Evolutionary conservation across 2,329 filamentous ascomycete genomes (phyloP).

Genomic region (Apiospora koreana): DNA sequence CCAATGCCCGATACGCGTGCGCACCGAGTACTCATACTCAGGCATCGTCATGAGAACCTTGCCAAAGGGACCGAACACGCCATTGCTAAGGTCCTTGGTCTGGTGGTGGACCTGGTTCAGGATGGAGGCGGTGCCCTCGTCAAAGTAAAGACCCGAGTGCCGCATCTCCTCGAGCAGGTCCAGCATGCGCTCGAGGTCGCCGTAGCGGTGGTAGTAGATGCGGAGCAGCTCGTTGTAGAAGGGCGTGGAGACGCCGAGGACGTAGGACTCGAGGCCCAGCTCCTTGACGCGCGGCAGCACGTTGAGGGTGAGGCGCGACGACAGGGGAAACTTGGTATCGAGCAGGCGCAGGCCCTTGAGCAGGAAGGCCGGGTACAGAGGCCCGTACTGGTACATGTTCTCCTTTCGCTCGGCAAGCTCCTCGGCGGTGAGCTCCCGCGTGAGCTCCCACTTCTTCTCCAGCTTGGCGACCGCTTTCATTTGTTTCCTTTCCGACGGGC

Average conservation of each 20-base stretch:
- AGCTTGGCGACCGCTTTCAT: slow-evolving; percentile 13
- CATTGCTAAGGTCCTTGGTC: slow-evolving; percentile 18
- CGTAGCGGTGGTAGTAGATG: slow-evolving; percentile 61
- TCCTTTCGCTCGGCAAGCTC: slow-evolving; percentile 28
- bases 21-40: slow-evolving; percentile 35
- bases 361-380: slow-evolving; percentile 65
- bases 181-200: slow-evolving; percentile 57
- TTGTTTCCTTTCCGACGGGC: slow-evolving; percentile 10
- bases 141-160: slow-evolving; percentile 59
- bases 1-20: slow-evolving; percentile 33
- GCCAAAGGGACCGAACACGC: slow-evolving; percentile 28
- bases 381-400: slow-evolving; percentile 59
- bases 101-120: slow-evolving; percentile 34
- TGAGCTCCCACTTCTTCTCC: background rate
- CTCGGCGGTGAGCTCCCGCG: background rate
- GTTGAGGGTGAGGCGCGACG: slow-evolving; percentile 36
- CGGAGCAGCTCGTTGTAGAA: slow-evolving; percentile 70
- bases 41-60: slow-evolving; percentile 37
- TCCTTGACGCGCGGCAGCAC: slow-evolving; percentile 34
- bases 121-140: slow-evolving; percentile 46
- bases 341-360: slow-evolving; percentile 58
- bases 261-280: slow-evolving; percentile 53
- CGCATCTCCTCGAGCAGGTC: slow-evolving; percentile 67
- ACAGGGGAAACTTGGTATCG: slow-evolving; percentile 53
- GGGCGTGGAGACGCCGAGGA: slow-evolving; percentile 68